Evolutionary conservation across 2,329 filamentous ascomycete genomes (phyloP).

Genomic region (Fusarium illudens): DNA sequence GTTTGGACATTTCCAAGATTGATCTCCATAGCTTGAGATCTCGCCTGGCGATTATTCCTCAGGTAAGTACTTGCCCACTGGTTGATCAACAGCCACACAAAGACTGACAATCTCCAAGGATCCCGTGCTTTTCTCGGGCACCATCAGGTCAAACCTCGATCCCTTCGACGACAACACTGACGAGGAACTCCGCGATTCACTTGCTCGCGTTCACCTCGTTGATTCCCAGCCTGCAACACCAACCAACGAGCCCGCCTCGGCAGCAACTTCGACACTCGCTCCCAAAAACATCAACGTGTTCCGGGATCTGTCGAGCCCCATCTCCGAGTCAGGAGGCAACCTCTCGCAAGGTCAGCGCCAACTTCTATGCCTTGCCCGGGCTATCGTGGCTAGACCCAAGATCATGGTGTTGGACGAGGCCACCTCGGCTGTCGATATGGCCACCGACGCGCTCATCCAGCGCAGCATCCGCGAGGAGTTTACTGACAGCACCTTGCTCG

Average conservation of each 20-base stretch:
- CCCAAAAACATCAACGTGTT: conserved; percentile 72
- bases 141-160: conserved; percentile 78
- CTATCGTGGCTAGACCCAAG: conserved; percentile 75
- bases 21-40: conserved; percentile 74
- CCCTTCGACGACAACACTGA: conserved; percentile 77
- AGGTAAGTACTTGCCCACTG: conserved; percentile 44
- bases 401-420: conserved; percentile 85
- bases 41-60: conserved; percentile 82
- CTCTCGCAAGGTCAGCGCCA: conserved; percentile 80
- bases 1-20: conserved; percentile 77
- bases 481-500: conserved; percentile 71
- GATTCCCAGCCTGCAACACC: conserved; percentile 52
- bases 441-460: conserved; percentile 78
- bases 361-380: conserved; percentile 76
- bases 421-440: conserved; percentile 81
- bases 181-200: conserved; percentile 71
- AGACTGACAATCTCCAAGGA: conserved; percentile 58
- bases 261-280: conserved; percentile 44
- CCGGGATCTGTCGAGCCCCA: conserved; percentile 66
- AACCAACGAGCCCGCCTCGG: conserved; percentile 50
- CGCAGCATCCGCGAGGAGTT: conserved; percentile 77
- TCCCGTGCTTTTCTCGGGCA: conserved; percentile 83
- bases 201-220: conserved; percentile 75
- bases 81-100: neutral
- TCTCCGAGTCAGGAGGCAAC: conserved; percentile 78